A percentile compares a stretch with the other conserved stretches of the same genome.
Evolutionary conservation across 2,329 filamentous ascomycete genomes (phyloP).

Genomic region (Sclerotinia spermophila): DNA sequence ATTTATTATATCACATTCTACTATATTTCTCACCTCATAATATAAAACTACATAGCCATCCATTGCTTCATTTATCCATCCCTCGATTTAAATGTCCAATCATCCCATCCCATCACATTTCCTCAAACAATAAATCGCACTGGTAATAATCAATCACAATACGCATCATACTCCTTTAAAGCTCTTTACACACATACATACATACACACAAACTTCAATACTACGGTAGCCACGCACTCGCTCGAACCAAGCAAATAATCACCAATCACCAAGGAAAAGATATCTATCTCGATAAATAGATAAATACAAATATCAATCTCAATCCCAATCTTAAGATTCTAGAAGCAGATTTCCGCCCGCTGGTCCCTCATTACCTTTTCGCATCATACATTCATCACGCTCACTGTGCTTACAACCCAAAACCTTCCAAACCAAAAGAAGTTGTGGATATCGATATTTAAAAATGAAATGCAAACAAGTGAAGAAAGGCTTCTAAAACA

Average conservation of each 20-base stretch:
- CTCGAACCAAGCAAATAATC: neutral
- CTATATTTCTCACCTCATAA: too few relatives aligned
- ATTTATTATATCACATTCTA: too few relatives aligned
- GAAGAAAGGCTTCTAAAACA: neutral
- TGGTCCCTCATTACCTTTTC: neutral
- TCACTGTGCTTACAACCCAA: neutral
- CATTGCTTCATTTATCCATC: too few relatives aligned
- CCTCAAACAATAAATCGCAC: too few relatives aligned
- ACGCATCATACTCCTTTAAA: too few relatives aligned
- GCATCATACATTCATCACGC: neutral
- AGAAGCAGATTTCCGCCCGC: neutral
- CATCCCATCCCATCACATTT: too few relatives aligned
- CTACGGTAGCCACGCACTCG: too few relatives aligned
- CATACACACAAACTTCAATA: neutral
- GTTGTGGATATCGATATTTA: neutral
- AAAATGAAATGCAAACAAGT: neutral
- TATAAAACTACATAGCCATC: too few relatives aligned
- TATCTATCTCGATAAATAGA: fast-evolving
- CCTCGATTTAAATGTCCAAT: too few relatives aligned
- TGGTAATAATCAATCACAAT: too few relatives aligned
- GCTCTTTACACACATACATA: too few relatives aligned
- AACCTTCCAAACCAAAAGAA: neutral
- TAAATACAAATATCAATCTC: neutral
- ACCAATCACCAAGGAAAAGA: neutral
- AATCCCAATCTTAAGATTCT: neutral